phyloP scores from a whole-genome alignment of 2,329 filamentous ascomycete genomes.

The Paraphaeosphaeria sporulosa region DNA sequence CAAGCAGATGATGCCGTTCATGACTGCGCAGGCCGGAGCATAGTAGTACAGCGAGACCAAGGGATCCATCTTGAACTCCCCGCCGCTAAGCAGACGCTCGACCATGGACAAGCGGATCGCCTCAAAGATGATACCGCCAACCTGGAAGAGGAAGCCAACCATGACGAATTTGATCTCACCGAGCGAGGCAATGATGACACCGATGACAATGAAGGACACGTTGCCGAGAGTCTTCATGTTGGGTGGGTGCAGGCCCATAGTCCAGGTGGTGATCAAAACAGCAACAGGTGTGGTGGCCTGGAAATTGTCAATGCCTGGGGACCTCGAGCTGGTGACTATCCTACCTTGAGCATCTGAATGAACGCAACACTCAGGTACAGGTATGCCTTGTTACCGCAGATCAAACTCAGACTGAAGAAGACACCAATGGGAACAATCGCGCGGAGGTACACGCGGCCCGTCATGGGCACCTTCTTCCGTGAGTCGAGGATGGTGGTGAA shows the following conservation, averaged over 20 bases:
- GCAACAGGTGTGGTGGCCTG: constrained; percentile 94
- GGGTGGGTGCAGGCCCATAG: constrained; percentile 81
- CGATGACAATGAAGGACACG: constrained; percentile 91
- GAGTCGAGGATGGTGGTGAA: constrained; percentile 91
- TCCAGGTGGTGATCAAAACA: constrained; percentile 89
- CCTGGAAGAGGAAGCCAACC: constrained; percentile 80
- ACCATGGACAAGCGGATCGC: constrained; percentile 85
- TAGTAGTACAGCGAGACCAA: constrained; percentile 91
- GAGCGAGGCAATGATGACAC: constrained; percentile 91
- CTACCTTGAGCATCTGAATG: constrained; percentile 98
- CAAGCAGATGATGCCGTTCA: constrained; percentile 79
- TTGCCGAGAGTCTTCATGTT: constrained; percentile 90
- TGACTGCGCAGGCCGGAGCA: constrained; percentile 80
- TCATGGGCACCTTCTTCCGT: constrained; percentile 97
- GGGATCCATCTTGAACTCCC: constrained; percentile 92
- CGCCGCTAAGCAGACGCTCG: constrained; percentile 79
- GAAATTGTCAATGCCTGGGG: constrained; percentile 19
- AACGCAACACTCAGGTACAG: constrained; percentile 95
- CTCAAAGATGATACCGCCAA: constrained; percentile 81
- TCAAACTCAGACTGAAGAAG: constrained; percentile 95
- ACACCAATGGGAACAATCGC: constrained; percentile 94
- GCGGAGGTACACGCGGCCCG: constrained; percentile 86
- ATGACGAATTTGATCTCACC: constrained; percentile 95
- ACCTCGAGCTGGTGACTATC: constrained; percentile 14
- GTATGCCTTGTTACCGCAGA: constrained; percentile 95